These are phyloP conservation scores for Symbiotaphrina buchneri DNA, from an alignment of 495 filamentous ascomycete species.

Conservation along the genomic window DNA sequence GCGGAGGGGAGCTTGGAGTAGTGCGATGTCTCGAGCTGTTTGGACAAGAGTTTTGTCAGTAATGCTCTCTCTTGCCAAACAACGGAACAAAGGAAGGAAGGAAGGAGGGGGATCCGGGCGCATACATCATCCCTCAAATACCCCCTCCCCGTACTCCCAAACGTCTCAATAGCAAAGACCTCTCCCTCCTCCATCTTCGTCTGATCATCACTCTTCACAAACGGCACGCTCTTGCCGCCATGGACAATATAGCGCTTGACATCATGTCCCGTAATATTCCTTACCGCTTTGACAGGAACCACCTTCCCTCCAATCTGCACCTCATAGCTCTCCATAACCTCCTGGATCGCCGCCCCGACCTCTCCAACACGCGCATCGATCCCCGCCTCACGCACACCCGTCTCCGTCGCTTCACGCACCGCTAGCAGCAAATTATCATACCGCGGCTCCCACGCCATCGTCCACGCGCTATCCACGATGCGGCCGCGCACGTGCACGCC, in stretches of 20 bases:
- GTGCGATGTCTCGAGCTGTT: slow-evolving; percentile 48
- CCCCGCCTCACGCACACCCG: slow-evolving; percentile 59
- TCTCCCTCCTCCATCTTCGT: slow-evolving; percentile 94
- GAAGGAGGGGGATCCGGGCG: slow-evolving; percentile 3
- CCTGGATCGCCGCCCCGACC: slow-evolving; percentile 58
- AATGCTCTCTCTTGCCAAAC: too few species aligned
- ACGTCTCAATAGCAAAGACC: slow-evolving; percentile 83
- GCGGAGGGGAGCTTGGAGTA: slow-evolving; percentile 46
- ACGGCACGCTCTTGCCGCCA: slow-evolving; percentile 73
- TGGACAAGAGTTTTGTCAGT: slow-evolving; percentile 8
- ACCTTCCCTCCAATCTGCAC: slow-evolving; percentile 55
- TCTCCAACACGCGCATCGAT: slow-evolving; percentile 62
- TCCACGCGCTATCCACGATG: slow-evolving; percentile 88
- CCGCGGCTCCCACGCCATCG: slow-evolving; percentile 66
- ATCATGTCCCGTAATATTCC: slow-evolving; percentile 76
- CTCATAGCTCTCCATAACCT: slow-evolving; percentile 80
- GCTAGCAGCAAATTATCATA: slow-evolving; percentile 73
- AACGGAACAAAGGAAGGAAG: background rate
- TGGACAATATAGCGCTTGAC: slow-evolving; percentile 76
- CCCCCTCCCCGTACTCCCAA: slow-evolving; percentile 79
- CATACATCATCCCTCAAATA: slow-evolving; percentile 58
- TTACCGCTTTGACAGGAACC: slow-evolving; percentile 64
- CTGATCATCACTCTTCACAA: slow-evolving; percentile 56
- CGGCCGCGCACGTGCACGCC: slow-evolving; percentile 78
- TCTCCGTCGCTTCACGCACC: slow-evolving; percentile 72